A percentile compares a stretch with the other conserved stretches of the same genome.
These are phyloP conservation scores for Candida orba DNA, from an alignment of 805 yeast species.

Conservation along the genomic window DNA sequence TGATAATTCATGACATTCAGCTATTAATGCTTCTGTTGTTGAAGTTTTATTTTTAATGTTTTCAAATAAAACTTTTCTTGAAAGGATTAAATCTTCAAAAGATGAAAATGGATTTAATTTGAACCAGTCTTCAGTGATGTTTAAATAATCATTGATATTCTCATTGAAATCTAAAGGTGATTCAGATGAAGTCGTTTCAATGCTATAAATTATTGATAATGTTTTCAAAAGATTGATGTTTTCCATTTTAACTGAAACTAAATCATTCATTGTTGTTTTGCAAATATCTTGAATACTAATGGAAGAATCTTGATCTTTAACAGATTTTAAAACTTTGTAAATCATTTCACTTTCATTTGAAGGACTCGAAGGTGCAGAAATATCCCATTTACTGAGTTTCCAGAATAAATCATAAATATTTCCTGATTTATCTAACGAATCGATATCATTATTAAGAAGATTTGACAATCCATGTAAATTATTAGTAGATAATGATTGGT, in stretches of 20 bases:
- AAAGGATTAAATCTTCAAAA: constrained; percentile 37
- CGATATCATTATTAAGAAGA: constrained; percentile 28
- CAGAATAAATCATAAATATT: constrained; percentile 57
- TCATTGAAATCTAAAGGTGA: neutral
- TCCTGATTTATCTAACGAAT: constrained; percentile 9
- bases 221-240: constrained; percentile 4
- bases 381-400: constrained; percentile 73
- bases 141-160: constrained; percentile 6
- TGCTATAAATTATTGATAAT: constrained; percentile 8
- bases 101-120: constrained; percentile 26
- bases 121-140: constrained; percentile 29
- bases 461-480: constrained; percentile 57
- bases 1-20: constrained; percentile 31
- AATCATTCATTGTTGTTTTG: constrained; percentile 3
- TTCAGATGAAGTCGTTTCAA: constrained; percentile 7
- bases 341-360: constrained; percentile 37
- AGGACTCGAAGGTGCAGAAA: constrained; percentile 40
- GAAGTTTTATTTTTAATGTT: neutral
- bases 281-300: neutral
- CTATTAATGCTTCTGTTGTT: constrained; percentile 16
- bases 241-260: neutral
- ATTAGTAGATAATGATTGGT: constrained; percentile 35
- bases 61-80: constrained; percentile 32
- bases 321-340: constrained; percentile 43
- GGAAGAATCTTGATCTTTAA: constrained; percentile 29